Conservation (phyloP, 2,329 filamentous ascomycete genomes). For the Salinomyces thailandicus region DNA sequence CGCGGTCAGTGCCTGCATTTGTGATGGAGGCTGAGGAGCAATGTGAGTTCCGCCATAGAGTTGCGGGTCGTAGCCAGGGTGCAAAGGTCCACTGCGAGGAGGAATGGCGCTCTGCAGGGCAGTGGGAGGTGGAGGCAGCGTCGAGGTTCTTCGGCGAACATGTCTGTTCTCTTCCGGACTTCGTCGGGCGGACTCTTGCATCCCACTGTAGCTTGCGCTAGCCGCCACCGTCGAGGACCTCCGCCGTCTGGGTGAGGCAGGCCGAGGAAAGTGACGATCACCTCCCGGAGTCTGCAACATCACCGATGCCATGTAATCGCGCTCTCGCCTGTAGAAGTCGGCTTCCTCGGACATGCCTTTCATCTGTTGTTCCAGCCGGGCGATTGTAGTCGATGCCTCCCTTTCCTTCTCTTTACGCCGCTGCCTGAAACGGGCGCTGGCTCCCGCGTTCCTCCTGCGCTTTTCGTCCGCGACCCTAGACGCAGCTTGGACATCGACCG, state of each 20-base stretch:
- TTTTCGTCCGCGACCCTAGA: constrained; percentile 80
- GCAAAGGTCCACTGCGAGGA: constrained; percentile 5
- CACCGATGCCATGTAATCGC: constrained; percentile 60
- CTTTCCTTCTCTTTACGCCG: constrained; percentile 74
- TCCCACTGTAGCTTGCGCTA: too few relatives aligned
- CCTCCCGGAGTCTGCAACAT: constrained; percentile 48
- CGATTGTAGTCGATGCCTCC: constrained; percentile 58
- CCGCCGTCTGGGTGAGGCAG: constrained; percentile 31
- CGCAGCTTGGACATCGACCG: constrained; percentile 69
- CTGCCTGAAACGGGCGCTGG: constrained; percentile 70
- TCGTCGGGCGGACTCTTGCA: too few relatives aligned
- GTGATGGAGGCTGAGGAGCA: constrained; percentile 12
- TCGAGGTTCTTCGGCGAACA: constrained; percentile 20
- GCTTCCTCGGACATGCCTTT: constrained; percentile 58
- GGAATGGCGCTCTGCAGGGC: constrained; percentile 8
- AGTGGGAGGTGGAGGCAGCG: constrained; percentile 16
- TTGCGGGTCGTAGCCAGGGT: constrained; percentile 12
- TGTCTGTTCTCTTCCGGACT: constrained; percentile 21
- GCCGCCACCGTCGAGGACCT: constrained; percentile 13
- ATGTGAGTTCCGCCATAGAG: constrained; percentile 12
- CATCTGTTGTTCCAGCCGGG: constrained; percentile 57
- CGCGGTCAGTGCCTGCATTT: constrained; percentile 7
- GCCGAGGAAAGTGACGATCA: constrained; percentile 36
- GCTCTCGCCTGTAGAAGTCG: constrained; percentile 63
- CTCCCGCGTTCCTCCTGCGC: constrained; percentile 71